Percentiles rank a stretch among this genome's conserved stretches.
Conservation (phyloP, 23 red algal species). For the Gracilaria gracilis region DNA sequence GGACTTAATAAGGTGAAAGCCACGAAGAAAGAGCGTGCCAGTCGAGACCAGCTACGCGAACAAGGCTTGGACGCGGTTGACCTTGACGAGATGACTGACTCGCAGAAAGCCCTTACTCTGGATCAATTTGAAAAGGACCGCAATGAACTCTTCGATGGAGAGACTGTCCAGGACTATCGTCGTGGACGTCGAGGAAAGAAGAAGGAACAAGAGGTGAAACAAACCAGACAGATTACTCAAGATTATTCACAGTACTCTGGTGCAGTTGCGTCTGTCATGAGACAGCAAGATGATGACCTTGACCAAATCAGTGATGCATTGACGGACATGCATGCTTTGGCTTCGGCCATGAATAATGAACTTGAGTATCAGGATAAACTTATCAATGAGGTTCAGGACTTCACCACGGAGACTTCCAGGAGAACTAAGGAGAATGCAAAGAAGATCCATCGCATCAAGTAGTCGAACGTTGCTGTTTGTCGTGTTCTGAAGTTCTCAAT, state of each 20-base stretch:
- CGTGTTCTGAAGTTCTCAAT: neutral
- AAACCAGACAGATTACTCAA: conserved; percentile 46
- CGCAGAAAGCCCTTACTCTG: conserved; percentile 19
- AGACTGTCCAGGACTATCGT: conserved; percentile 28
- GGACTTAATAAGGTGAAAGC: conserved; percentile 79
- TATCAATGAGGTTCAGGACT: conserved; percentile 68
- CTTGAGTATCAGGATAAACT: conserved; percentile 83
- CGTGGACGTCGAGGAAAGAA: conserved; percentile 39
- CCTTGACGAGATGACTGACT: conserved; percentile 43
- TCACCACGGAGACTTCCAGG: conserved; percentile 60
- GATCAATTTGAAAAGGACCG: conserved; percentile 53
- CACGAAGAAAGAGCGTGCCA: conserved; percentile 58
- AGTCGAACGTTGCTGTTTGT: neutral
- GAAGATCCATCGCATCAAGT: conserved; percentile 77
- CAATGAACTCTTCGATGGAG: conserved; percentile 50
- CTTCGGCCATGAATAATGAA: conserved; percentile 88
- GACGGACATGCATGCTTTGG: conserved; percentile 81
- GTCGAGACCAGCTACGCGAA: conserved; percentile 50
- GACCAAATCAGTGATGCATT: conserved; percentile 79
- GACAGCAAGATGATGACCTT: conserved; percentile 91
- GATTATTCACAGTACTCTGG: conserved; percentile 68
- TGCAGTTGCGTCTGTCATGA: conserved; percentile 61
- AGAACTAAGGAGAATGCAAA: conserved; percentile 76
- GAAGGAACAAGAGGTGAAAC: conserved; percentile 1
- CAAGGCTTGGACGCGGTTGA: conserved; percentile 60